A percentile compares a stretch with the other conserved stretches of the same genome.
Conservation (phyloP, 73 alveolate species). For the Durusdinium trenchii region DNA sequence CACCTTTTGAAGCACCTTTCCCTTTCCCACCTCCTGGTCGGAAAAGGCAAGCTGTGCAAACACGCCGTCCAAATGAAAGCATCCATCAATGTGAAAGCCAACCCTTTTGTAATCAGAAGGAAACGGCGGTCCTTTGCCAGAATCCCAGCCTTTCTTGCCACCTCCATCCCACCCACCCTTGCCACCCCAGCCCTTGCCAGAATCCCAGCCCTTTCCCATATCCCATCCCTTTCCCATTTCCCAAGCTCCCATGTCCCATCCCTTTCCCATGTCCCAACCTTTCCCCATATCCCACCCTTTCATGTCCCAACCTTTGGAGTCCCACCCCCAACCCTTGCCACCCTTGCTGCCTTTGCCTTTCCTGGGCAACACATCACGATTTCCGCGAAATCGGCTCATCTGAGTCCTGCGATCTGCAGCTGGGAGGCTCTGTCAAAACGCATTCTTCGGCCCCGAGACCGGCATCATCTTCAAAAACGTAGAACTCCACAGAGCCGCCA, state of each 20-base stretch:
- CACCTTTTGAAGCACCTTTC: slow-evolving; percentile 25
- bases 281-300: slow-evolving; percentile 87
- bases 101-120: neutral
- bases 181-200: slow-evolving; percentile 22
- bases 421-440: slow-evolving; percentile 28
- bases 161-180: slow-evolving; percentile 72
- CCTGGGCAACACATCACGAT: slow-evolving; percentile 23
- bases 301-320: slow-evolving; percentile 58
- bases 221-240: slow-evolving; percentile 56
- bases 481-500: slow-evolving; percentile 83
- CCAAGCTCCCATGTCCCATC: slow-evolving; percentile 56
- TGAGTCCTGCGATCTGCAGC: neutral
- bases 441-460: slow-evolving; percentile 95
- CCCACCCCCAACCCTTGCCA: slow-evolving; percentile 95
- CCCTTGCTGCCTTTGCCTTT: slow-evolving; percentile 78
- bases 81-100: neutral
- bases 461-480: slow-evolving; percentile 86
- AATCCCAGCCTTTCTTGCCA: slow-evolving; percentile 94
- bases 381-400: neutral
- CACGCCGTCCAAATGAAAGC: neutral
- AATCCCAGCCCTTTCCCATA: slow-evolving; percentile 65
- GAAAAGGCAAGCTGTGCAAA: neutral
- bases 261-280: slow-evolving; percentile 76
- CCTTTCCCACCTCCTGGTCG: slow-evolving; percentile 76
- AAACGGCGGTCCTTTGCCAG: slow-evolving; percentile 73